These are phyloP conservation scores for Claviceps africana DNA, from an alignment of 2,329 filamentous ascomycete species.

Conservation along the genomic window DNA sequence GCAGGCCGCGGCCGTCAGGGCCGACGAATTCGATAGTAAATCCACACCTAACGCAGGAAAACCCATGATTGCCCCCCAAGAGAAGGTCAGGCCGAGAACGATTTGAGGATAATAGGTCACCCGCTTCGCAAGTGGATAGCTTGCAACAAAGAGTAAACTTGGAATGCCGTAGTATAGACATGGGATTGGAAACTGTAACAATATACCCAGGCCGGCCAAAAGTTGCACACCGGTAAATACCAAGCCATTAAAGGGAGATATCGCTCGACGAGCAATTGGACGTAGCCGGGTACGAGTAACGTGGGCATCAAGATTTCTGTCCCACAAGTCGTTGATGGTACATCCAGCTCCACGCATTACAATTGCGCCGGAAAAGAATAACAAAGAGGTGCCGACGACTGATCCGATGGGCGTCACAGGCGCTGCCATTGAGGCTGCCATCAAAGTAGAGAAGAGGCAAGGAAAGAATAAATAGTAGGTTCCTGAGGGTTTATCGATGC, in stretches of 20 bases:
- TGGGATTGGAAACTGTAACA: constrained; percentile 59
- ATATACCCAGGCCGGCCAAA: constrained; percentile 55
- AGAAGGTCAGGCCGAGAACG: constrained; percentile 72
- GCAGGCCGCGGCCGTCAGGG: constrained; percentile 50
- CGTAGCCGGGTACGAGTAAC: constrained; percentile 63
- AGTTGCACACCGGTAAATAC: constrained; percentile 64
- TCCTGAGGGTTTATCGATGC: constrained; percentile 68
- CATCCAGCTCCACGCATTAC: constrained; percentile 83
- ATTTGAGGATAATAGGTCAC: constrained; percentile 80
- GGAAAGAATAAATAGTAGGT: constrained; percentile 79
- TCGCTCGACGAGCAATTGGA: constrained; percentile 66
- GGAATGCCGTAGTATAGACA: constrained; percentile 71
- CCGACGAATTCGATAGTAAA: constrained; percentile 47
- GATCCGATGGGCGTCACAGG: constrained; percentile 47
- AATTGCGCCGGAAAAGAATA: constrained; percentile 65
- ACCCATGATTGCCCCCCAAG: constrained; percentile 79
- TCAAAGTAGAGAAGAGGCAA: constrained; percentile 69
- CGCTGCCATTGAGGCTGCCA: constrained; percentile 56
- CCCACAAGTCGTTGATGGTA: constrained; percentile 84
- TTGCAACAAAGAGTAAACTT: constrained; percentile 56
- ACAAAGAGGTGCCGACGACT: constrained; percentile 47
- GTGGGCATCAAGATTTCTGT: constrained; percentile 71
- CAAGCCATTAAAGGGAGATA: constrained; percentile 58
- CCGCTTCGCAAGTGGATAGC: constrained; percentile 73
- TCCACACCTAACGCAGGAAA: constrained; percentile 73